Evolutionary conservation across 2,329 filamentous ascomycete genomes (phyloP), one percentile per base, ranked within the genome.

Genomic region (Botrytis elliptica): DNA sequence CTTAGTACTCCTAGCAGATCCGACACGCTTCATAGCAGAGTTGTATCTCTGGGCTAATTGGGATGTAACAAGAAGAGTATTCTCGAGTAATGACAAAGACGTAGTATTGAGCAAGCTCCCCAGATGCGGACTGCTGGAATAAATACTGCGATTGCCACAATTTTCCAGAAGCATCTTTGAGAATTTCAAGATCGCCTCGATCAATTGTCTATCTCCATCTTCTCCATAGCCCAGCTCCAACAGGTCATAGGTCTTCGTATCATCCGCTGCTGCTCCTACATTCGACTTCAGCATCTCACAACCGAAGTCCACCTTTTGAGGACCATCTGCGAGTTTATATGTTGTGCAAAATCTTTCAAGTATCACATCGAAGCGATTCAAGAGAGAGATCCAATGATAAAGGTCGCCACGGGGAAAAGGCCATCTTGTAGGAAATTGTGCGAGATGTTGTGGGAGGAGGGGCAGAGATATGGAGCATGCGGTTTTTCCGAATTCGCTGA

Each of bases 81-180:
- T 88, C 80, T 92, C 90, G 71, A 99, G 86, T 67, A 99, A 87
- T 42, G 90, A 89, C 73, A 95, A 86, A 38, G 92, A 95, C 4
- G 93, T 95, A 63, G 93, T 95, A 82, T 98, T 93, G 74, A 99
- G 88, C 59, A 99, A 87, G 81, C 95, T 91, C 81, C 95, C 96
- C 75, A 99, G 85, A 79, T 97, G 93, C 77, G 91, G 88, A 82
- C 95, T 98, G 85, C 96, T 99, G 75, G 92, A 93, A 82, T 98
- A 99, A 79, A 99, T 91, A 84, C 95, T 98, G 78, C 97, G 88
- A 81, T 99, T 99, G 74, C 95, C 96, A 83, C 96, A 99, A 81
- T 97, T 96, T 81, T 98, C 94, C 70, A 98, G 85, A 44, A 99
- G 86, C 82, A 97, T 88, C 75, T 92, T 90, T 36, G 95, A 97